phyloP scores from a whole-genome alignment of 176 grass and related monocot genomes.

The Hordeum vulgare region MorexV3_pseudomolecules_assembly NC_058521.1:523116696-523117195 shows the following conservation, averaged over 20 bases:
- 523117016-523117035: constrained; percentile 15
- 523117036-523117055: neutral
- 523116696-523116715: neutral
- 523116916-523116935: constrained; percentile 20
- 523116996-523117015: constrained; percentile 35
- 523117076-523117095: constrained; percentile 6
- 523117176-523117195: constrained; percentile 9
- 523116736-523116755: constrained; percentile 10
- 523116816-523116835: constrained; percentile 26
- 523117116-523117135: constrained; percentile 5
- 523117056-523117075: neutral
- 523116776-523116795: neutral
- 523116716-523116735: constrained; percentile 20
- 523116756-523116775: neutral
- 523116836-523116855: constrained; percentile 20
- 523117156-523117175: constrained; percentile 17
- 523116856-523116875: constrained; percentile 2
- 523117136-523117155: constrained; percentile 33
- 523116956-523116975: constrained; percentile 14
- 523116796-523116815: constrained; percentile 30
- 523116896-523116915: constrained; percentile 12
- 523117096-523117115: neutral
- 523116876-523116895: constrained; percentile 44
- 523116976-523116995: neutral
- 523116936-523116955: neutral